Base-by-base conservation (phyloP, 257 asterid genomes). In the Gentiana straminea region DNA sequence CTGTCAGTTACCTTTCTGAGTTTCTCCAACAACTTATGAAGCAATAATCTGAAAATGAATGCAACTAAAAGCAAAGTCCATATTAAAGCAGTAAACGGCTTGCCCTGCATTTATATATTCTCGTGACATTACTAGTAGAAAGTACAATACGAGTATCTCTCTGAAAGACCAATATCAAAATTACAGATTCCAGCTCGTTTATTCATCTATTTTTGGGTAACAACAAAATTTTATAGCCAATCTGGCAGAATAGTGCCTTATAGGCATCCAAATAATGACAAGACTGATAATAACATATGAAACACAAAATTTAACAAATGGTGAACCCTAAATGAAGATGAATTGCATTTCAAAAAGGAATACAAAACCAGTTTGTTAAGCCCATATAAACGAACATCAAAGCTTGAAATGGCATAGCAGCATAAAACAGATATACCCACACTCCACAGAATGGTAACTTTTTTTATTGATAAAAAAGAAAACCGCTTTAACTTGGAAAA, bases 1-100 rank as follows among this genome's bases (percentile, higher is more conserved):
- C 24, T 24, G 24, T 24, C 24, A 4, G 49, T 60, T 44, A 67
- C 66, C 66, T 67, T 50, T 67, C 71, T 54, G 38, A 67, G 24
- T 24, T 24, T 24, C 24, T 24, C 24, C 24, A 60, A 66, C 39
- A 60, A 53, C 66, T 60, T 67, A 46, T 4, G 58, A 1, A 52
- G 47, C 1, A 54, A 48, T 34, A 57, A 49, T 34, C 56, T 49
- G 35, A 48, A 13, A 44, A 45, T 9, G 2, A 51, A n/a, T 39
- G 57, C 52, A 39, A 50, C 15, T 1, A 54, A 4, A 38, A 60
- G 45, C 35, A 60, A 24, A 55, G 35, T 38, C 71, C 71, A 54
- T 1, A 54, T 24, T 24, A 24, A 47, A 52, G 36, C 13, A 34
- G 58, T 5, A 6, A 60, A 13, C 7, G 56, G 49, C 39, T 48